A percentile compares a stretch with the other conserved stretches of the same genome.
Evolutionary conservation across 1,284 basidiomycete genomes (phyloP).

Genomic region (Neolentinus lepideus): DNA sequence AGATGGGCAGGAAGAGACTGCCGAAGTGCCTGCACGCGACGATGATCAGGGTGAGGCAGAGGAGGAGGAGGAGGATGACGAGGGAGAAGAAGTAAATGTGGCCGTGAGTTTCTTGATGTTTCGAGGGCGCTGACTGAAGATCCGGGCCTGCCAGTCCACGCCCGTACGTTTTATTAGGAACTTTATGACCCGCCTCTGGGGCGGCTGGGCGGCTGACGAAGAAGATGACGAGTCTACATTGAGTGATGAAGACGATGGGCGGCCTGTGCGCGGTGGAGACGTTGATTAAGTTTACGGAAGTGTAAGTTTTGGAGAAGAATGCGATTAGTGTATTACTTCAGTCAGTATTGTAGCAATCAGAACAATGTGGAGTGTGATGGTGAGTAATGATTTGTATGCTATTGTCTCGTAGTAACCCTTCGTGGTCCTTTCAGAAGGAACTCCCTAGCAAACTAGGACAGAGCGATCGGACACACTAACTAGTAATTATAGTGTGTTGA

Average conservation of each 20-base stretch:
- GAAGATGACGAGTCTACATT: constrained; percentile 20
- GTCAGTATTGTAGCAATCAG: no score
- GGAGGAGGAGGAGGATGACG: constrained; percentile 24
- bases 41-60: constrained; percentile 14
- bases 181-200: constrained; percentile 57
- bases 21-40: background rate
- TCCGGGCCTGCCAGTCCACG: constrained; percentile 35
- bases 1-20: background rate
- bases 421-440: no score
- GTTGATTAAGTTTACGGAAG: no score
- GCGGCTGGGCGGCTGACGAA: constrained; percentile 26
- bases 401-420: no score
- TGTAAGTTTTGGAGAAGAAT: no score
- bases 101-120: constrained; percentile 30
- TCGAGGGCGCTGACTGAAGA: constrained; percentile 1
- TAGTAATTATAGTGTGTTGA: no score
- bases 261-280: background rate
- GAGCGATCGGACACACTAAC: no score
- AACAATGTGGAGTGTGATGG: no score
- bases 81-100: constrained; percentile 32
- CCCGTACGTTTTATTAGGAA: constrained; percentile 57
- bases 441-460: no score
- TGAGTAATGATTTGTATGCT: no score
- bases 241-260: constrained; percentile 23
- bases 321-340: no score